Percentiles rank a stretch among this genome's conserved stretches.
Conservation (phyloP, 2,329 filamentous ascomycete species). For the Leptodontidium sp. region DNA sequence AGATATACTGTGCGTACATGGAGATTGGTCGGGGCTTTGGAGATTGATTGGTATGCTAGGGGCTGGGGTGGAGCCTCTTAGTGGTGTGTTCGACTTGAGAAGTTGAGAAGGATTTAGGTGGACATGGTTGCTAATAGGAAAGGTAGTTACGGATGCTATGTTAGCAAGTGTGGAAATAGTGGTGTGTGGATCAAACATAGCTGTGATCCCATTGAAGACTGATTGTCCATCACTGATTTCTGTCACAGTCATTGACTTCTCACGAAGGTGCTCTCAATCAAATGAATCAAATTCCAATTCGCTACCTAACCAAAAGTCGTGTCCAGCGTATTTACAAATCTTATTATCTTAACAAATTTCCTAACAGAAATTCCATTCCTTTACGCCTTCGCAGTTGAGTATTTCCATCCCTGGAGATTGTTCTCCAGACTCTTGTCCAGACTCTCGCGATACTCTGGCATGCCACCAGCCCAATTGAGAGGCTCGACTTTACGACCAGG, state of each 20-base stretch:
- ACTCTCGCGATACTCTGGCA: constrained; percentile 13
- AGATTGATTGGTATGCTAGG: too few relatives aligned
- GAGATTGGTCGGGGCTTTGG: too few relatives aligned
- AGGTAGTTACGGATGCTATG: too few relatives aligned
- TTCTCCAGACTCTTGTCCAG: constrained; percentile 22
- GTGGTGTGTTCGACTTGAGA: too few relatives aligned
- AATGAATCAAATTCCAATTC: neutral
- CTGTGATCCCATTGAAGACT: too few relatives aligned
- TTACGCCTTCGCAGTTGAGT: constrained; percentile 19
- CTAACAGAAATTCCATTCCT: neutral
- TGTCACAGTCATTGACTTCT: neutral
- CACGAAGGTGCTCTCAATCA: neutral
- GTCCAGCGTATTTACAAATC: neutral
- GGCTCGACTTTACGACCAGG: constrained; percentile 51
- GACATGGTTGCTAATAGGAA: too few relatives aligned
- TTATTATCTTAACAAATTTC: neutral
- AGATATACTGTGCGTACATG: too few relatives aligned
- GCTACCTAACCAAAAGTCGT: neutral
- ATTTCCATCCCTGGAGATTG: constrained; percentile 21
- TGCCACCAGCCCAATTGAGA: constrained; percentile 43
- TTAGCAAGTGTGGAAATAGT: too few relatives aligned
- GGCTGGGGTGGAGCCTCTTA: too few relatives aligned
- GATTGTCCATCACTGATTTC: too few relatives aligned
- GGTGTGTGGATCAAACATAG: too few relatives aligned
- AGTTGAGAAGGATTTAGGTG: too few relatives aligned